Conservation (phyloP, 176 grass and related monocot species). For the Canna indica region DNA sequence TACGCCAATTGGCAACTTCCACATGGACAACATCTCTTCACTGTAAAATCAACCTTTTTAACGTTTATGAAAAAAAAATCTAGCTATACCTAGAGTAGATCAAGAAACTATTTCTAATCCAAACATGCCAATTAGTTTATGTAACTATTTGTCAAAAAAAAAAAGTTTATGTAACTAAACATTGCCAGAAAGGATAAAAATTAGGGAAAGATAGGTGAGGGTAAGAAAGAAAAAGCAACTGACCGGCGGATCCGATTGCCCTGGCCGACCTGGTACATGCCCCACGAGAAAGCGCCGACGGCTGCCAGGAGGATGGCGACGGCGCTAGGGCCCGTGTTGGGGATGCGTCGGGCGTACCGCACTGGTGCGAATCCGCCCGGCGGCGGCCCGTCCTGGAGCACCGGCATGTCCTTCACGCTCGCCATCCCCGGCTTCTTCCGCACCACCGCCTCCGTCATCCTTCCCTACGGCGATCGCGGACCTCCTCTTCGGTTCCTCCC, state of each 20-base stretch:
- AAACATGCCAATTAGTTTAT: too few species aligned
- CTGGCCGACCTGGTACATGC: constrained; percentile 98
- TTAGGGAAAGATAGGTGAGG: neutral
- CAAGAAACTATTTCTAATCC: neutral
- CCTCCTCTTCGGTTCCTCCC: neutral
- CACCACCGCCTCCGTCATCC: constrained; percentile 78
- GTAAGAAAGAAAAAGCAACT: constrained; percentile 7
- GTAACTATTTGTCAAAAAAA: too few species aligned
- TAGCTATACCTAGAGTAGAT: neutral
- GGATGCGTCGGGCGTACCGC: constrained; percentile 88
- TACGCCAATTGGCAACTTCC: too few species aligned
- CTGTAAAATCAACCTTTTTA: too few species aligned
- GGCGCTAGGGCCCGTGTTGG: constrained; percentile 72
- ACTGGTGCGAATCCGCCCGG: constrained; percentile 84
- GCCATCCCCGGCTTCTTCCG: constrained; percentile 91
- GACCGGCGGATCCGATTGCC: constrained; percentile 91
- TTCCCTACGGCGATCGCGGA: neutral
- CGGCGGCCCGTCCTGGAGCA: constrained; percentile 89
- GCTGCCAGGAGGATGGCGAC: constrained; percentile 59
- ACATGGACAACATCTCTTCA: too few species aligned
- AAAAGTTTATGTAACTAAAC: too few species aligned
- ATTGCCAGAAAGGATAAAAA: neutral
- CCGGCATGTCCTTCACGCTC: constrained; percentile 89
- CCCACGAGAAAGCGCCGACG: constrained; percentile 72
- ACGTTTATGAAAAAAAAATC: too few species aligned